Evolutionary conservation across 2,329 filamentous ascomycete genomes (phyloP), one percentile per base, ranked within the genome.

Genomic region (Stachybotrys chartarum): DNA sequence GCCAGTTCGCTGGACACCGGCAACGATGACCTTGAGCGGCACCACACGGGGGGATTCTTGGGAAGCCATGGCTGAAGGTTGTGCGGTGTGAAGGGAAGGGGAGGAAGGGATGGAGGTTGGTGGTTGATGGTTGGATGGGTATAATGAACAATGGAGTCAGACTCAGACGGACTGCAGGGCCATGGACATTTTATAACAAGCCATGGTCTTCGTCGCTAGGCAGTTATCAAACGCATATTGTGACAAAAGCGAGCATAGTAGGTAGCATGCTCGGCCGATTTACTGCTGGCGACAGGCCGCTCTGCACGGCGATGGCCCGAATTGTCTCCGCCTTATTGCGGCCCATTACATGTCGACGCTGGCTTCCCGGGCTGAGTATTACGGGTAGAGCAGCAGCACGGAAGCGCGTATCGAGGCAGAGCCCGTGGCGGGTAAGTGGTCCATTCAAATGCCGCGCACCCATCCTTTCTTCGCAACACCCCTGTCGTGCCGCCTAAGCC

Each of bases 11-110:
- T 71, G 69, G 7, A 72, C 60, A 46, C 71, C 69, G 59, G 69
- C 71, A 31, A 74, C 71, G 55, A 74, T 70, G 62, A 73, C 69
- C 49, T 66, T 65, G 70, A 72, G 72, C 6, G 71, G 70, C 4
- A 73, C 70, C 47, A 66, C 62, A 30, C 71, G 68, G 44, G 61
- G 3, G 35, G 35, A 42, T 3, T 42, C 35, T 42, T 42, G 35
- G 5, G 57, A 56, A 31, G 58, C 50, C 61, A 63, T 64, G 53
- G 49, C 24, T 24, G 2, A 5, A 14, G 35, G 35, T 42, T 42
- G 35, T 42, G 24, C 4, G 24, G 24, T 42, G 14, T 42, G 35
- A 14, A 42, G 5, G 35, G 8, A 3, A 14, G 14, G 8, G 5
- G 35, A 42, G 35, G 35, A 42, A 24, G 35, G 35, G 35, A 42